Percentiles rank a stretch among this genome's conserved stretches.
These are phyloP conservation scores for Cutaneotrichosporon dermatis DNA, from an alignment of 1,284 basidiomycete species.

Conservation along the genomic window DNA sequence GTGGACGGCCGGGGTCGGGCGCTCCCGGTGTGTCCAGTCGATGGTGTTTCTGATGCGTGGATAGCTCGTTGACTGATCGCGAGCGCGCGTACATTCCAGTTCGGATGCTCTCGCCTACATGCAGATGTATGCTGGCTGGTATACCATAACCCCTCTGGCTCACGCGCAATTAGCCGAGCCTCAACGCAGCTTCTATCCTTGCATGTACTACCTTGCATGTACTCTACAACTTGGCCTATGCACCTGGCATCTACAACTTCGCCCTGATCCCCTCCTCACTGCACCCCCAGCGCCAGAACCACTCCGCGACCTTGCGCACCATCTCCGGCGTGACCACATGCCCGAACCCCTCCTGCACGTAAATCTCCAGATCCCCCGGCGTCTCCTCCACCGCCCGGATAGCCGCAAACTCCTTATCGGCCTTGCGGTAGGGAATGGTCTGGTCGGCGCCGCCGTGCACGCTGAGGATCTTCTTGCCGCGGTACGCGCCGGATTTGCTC, in stretches of 20 bases:
- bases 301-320: slow-evolving; percentile 41
- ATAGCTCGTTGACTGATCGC: too few relatives aligned
- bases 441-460: slow-evolving; percentile 55
- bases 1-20: too few relatives aligned
- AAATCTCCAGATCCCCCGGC: slow-evolving; percentile 29
- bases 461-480: slow-evolving; percentile 65
- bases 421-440: slow-evolving; percentile 33
- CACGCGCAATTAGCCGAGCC: too few relatives aligned
- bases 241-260: background rate
- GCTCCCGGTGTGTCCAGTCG: too few relatives aligned
- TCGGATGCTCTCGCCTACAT: too few relatives aligned
- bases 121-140: too few relatives aligned
- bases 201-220: too few relatives aligned
- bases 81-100: too few relatives aligned
- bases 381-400: slow-evolving; percentile 19
- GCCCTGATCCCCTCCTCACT: background rate
- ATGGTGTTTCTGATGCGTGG: too few relatives aligned
- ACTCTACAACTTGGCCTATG: too few relatives aligned
- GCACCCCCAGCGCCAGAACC: slow-evolving; percentile 42
- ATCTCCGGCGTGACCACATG: slow-evolving; percentile 47
- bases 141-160: too few relatives aligned
- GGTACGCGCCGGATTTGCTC: slow-evolving; percentile 52
- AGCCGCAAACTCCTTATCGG: slow-evolving; percentile 30
- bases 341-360: slow-evolving; percentile 42
- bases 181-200: too few relatives aligned